These are phyloP conservation scores for Heritiera littoralis DNA, from an alignment of 345 rosid genomes.

Conservation along the genomic window DNA sequence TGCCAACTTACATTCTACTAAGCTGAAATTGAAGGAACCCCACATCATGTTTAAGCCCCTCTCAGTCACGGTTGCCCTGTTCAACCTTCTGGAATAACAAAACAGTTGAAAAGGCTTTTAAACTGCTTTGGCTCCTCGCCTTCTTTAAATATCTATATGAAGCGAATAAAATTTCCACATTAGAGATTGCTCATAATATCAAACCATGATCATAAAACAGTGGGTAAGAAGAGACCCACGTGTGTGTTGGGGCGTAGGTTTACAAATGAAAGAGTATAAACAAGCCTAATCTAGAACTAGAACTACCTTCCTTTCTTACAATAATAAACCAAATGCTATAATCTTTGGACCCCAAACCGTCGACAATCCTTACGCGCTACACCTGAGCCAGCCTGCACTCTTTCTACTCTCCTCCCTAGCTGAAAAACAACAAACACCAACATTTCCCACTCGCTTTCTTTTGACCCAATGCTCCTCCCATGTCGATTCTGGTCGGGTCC, in stretches of 20 bases:
- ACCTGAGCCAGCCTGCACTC: no score
- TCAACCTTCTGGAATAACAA: slow-evolving; percentile 35
- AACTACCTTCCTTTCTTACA: no score
- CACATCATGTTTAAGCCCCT: slow-evolving; percentile 4
- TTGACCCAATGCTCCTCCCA: not conserved
- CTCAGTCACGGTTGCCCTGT: not conserved
- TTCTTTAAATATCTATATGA: slow-evolving; percentile 42
- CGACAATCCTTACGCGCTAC: not conserved
- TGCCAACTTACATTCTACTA: slow-evolving; percentile 30
- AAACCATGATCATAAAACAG: no score
- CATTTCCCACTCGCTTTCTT: not conserved
- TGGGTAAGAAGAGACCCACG: no score
- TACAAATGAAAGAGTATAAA: no score
- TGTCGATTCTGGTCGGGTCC: slow-evolving; percentile 6
- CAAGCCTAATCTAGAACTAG: no score
- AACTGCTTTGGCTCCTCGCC: slow-evolving; percentile 51
- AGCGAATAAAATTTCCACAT: not conserved
- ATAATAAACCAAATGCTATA: not conserved
- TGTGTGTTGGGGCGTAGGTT: no score
- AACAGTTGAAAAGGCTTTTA: slow-evolving; percentile 31
- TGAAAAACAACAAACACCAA: not conserved
- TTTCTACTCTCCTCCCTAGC: not conserved
- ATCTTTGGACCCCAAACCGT: not conserved
- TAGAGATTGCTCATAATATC: slow-evolving; percentile 14
- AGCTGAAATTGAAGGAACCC: slow-evolving; percentile 15